Evolutionary conservation across 2,329 filamentous ascomycete genomes (phyloP).

Genomic region (Pyrenochaeta sp.): DNA sequence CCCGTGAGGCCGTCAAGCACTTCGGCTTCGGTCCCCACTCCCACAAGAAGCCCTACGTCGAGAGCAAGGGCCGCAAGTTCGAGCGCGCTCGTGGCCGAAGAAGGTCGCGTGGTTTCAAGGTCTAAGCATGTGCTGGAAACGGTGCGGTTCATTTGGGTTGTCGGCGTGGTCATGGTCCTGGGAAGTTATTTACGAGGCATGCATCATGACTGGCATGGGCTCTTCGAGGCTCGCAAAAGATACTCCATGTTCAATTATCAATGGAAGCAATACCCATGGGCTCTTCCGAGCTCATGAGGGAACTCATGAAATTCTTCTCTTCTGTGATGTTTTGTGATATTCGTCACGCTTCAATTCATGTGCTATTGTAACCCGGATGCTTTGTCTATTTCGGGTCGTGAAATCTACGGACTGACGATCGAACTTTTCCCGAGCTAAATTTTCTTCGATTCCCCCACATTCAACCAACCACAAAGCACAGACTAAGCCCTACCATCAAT

Average conservation of each 20-base stretch:
- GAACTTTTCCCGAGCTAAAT: constrained; percentile 26
- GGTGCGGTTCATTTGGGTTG: constrained; percentile 47
- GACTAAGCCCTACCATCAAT: constrained; percentile 22
- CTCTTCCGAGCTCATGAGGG: constrained; percentile 43
- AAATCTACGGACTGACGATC: constrained; percentile 1
- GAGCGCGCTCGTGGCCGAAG: constrained; percentile 98
- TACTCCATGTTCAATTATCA: constrained; percentile 46
- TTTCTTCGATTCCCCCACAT: constrained; percentile 34
- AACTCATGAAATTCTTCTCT: constrained; percentile 30
- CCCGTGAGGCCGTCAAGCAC: constrained; percentile 98
- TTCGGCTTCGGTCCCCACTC: constrained; percentile 98
- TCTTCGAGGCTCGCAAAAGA: constrained; percentile 45
- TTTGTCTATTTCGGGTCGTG: constrained; percentile 6
- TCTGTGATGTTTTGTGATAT: constrained; percentile 6
- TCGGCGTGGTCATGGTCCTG: constrained; percentile 47
- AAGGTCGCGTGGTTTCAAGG: constrained; percentile 99
- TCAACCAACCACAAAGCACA: constrained; percentile 21
- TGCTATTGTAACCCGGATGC: neutral
- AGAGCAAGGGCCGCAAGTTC: constrained; percentile 99
- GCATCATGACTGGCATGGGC: constrained; percentile 46
- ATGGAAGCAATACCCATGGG: constrained; percentile 42
- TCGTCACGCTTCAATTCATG: too few species aligned
- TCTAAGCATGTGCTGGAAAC: constrained; percentile 67
- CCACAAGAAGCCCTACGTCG: constrained; percentile 98
- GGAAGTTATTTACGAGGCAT: constrained; percentile 45